Conservation (phyloP, 352 stramenopile species). For the Phytopythium helicoides region DNA sequence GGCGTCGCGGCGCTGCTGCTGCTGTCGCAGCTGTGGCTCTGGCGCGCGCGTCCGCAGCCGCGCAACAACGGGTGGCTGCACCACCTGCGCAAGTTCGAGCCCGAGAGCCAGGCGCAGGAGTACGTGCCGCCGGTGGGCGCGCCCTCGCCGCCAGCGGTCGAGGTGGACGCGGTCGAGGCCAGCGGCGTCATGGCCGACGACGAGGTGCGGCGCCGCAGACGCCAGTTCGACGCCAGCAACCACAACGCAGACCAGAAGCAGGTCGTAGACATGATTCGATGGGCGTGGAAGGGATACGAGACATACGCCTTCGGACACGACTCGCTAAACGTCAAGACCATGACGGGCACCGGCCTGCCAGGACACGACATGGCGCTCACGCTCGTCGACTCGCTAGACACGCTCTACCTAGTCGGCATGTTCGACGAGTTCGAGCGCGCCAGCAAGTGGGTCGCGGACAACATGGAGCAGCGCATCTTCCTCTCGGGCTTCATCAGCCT, state of each 20-base stretch:
- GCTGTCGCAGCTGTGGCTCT: slow-evolving; percentile 40
- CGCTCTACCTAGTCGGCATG: slow-evolving; percentile 71
- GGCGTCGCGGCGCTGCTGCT: slow-evolving; percentile 36
- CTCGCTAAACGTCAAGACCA: slow-evolving; percentile 62
- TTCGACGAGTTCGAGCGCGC: slow-evolving; percentile 76
- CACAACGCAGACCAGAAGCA: slow-evolving; percentile 60
- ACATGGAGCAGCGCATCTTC: slow-evolving; percentile 73
- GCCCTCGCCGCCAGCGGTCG: background rate
- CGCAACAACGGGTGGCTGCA: slow-evolving; percentile 37
- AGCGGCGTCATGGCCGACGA: slow-evolving; percentile 20
- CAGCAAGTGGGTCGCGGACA: slow-evolving; percentile 55
- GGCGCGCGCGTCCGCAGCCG: slow-evolving; percentile 22
- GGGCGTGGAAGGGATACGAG: slow-evolving; percentile 81
- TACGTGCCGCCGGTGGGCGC: background rate
- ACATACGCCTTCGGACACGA: slow-evolving; percentile 69
- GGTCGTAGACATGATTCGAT: slow-evolving; percentile 63
- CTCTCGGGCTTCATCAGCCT: slow-evolving; percentile 60
- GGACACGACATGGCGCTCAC: slow-evolving; percentile 77
- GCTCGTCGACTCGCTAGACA: slow-evolving; percentile 77
- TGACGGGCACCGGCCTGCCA: slow-evolving; percentile 49
- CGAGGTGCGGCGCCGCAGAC: slow-evolving; percentile 33
- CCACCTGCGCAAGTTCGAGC: slow-evolving; percentile 32
- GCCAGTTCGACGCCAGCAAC: slow-evolving; percentile 37
- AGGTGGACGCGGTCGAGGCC: slow-evolving; percentile 10
- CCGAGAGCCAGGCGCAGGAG: slow-evolving; percentile 6